Base-by-base conservation (phyloP, 805 yeast species). In the Cyberlindnera suaveolens region DNA sequence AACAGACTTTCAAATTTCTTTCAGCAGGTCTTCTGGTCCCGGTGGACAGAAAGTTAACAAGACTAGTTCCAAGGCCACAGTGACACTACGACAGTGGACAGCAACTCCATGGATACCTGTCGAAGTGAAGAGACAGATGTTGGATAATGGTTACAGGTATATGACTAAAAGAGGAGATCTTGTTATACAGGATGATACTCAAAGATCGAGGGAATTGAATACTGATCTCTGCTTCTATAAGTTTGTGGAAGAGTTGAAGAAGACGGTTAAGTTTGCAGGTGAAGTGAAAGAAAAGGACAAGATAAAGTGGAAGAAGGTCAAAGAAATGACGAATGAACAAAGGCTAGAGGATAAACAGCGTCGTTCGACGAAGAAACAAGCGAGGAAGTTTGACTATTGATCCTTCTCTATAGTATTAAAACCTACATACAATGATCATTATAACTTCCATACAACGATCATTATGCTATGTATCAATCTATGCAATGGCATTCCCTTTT, bases 21-120 rank as follows among this genome's bases (percentile, higher is more conserved):
- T 63, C 54, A 67, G 78, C 41, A 61, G 90, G 45, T 74, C 93
- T 0, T 77, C 89, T 30, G 95, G 95, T 0, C 87, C 95, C 0
- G 95, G 96, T 1, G 96, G 96, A 0, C 95, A 86, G 52, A 82
- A 87, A 55, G 95, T 87, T 10, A 86, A 86, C 60, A 86, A 86
- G 52, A 70, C 65, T 44, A 70, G 66, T 27, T 72, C 85, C 1
- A 82, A 85, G 53, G 86, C 89, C 7, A 80, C 86, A 0, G 57
- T 86, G 16, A 65, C 75, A 5, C 53, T 81, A 0, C 61, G 61
- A 5, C 58, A 67, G 31, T 72, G 86, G 73, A 60, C 69, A 2
- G 49, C 54, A 1, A 72, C 74, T 1, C 46, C 54, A 5, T 83
- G 90, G 89, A 70, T 85, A 4, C 91, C 93, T 1, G 47, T 43